Evolutionary conservation across 306 rosid genomes (phyloP), one percentile per base, ranked within the genome.

Genomic region (Acacia acuminata): DNA sequence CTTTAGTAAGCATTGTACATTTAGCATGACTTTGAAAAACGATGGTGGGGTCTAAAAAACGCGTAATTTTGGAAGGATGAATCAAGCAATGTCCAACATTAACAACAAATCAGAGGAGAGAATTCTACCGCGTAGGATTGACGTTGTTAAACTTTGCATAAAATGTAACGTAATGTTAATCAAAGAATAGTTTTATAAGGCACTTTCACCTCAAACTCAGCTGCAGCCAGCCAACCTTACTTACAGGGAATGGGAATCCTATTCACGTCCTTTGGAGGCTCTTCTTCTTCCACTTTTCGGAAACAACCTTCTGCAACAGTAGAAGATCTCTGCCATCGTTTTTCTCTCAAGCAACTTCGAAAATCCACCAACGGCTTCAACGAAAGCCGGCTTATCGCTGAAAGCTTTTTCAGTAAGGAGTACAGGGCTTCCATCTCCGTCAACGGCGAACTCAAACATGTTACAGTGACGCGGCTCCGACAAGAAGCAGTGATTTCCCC

Each of bases 301-400:
- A 36, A 38, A 19, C 48, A 68, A 34, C 24, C 48, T 68, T 17
- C 48, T 25, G 43, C 53, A 19, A 1, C 14, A 3, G 13, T 43
- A 70, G 55, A 70, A 10, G 38, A 56, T 38, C 50, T 76, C 10
- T 76, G 81, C 8, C 73, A 47, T 43, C 72, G 17, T 19, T 77
- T 77, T 30, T 44, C 81, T 25, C 19, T 58, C 19, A 1, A 36
- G 38, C 36, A 60, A 60, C 34, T 60, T 10, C 19, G 8, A 25
- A 30, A 17, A 15, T 20, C 2, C 32, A 77, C 64, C 11, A 3
- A 27, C 60, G 20, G 47, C 48, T 77, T 77, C 3, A 9, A 45
- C 34, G 1, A 42, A 9, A 24, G 17, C 15, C 34, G 16, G 4
- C 5, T 4, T 9, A 20, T 77, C 8, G 64, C 48, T 24, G 0